Evolutionary conservation across 306 rosid genomes (phyloP).

Genomic region (Cucumis cinereus): DNA sequence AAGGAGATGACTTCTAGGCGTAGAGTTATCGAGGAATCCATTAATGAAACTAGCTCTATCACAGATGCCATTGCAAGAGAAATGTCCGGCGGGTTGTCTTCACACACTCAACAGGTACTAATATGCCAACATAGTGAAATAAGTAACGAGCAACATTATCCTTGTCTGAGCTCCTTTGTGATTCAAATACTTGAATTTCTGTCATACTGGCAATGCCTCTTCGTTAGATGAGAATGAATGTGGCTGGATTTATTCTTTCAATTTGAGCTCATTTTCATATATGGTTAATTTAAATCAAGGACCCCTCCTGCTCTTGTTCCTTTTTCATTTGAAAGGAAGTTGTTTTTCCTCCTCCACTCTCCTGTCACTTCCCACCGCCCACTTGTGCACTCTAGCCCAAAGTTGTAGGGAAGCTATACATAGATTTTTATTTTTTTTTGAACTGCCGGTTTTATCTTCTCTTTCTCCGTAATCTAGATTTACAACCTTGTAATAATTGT

Average conservation of each 20-base stretch:
- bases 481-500: background rate
- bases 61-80: conserved; percentile 69
- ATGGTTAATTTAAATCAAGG: background rate
- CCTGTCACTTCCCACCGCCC: background rate
- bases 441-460: background rate
- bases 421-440: background rate
- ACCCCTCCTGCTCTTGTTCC: background rate
- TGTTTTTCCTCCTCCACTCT: background rate
- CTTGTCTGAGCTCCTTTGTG: background rate
- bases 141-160: background rate
- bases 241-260: background rate
- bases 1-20: conserved; percentile 73
- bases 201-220: background rate
- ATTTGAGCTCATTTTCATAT: background rate
- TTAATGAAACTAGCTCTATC: conserved; percentile 44
- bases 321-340: background rate
- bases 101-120: conserved; percentile 55
- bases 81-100: conserved; percentile 63
- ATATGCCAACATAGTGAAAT: background rate
- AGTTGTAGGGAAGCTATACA: background rate
- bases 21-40: conserved; percentile 50
- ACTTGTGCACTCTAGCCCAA: background rate
- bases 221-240: background rate
- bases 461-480: background rate
- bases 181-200: background rate